Evolutionary conservation across 192 early-diverging fungal species (phyloP), one percentile per base, ranked within the genome.

Genomic region (Gaertneriomyces sp.): DNA sequence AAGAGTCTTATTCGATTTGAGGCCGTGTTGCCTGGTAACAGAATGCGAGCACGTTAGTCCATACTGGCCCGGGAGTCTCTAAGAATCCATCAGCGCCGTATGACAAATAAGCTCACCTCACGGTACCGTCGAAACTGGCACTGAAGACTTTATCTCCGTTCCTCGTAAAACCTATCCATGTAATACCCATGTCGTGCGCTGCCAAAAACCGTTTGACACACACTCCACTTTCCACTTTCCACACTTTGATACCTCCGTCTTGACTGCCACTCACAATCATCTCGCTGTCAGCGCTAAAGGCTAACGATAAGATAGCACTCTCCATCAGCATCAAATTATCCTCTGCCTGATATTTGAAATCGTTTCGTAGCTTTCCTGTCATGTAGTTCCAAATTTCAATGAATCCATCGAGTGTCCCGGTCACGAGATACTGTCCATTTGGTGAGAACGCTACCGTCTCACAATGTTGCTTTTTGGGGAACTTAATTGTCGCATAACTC

Each of bases 381-480:
- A 91, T 78, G 60, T 86, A 89, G 63, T 95, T 94, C 93, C 93
- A 98, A 11, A 98, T 71, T 76, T 98, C 96, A 67, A 98, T 91
- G 72, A 96, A 93, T 2, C 96, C 96, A 79, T 98, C 96, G 43
- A 84, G 76, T 53, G 87, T 90, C 33, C 96, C 96, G 17, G 94
- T 95, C 6, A 81, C 93, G 14, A 98, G 69, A 44, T 81, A 89
- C 51, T 89, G 86, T 7, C 93, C 91, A 59, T 90, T 87, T 4
- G 89, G 85, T 0, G 93, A 93, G 68, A 97, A 97, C 39, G 79
- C 82, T 3, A 83, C 80, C 55, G 82, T 79, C 56, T 90, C 90
- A 1, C 90, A 85, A 57, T 89, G 86, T 51, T 90, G 86, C 65
- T 93, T 94, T 64, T 91, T 92, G 3, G 93, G 93, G 68, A 98